These are phyloP conservation scores for Exophiala sideris DNA, from an alignment of 2,329 filamentous ascomycete genomes.

Conservation along the genomic window DNA sequence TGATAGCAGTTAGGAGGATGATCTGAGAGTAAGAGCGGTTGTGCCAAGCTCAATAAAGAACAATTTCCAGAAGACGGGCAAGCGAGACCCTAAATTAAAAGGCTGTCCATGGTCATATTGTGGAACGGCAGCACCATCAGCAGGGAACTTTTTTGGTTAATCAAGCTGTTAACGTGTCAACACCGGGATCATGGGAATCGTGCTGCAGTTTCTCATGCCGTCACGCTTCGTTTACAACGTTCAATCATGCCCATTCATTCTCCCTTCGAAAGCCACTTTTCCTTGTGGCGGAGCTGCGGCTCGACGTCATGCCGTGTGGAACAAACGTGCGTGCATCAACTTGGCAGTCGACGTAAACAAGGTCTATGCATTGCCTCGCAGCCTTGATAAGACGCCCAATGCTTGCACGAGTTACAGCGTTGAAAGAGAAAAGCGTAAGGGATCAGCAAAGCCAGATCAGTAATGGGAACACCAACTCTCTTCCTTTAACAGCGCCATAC, in stretches of 20 bases:
- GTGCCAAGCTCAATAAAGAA: too few relatives aligned
- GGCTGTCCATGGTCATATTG: too few relatives aligned
- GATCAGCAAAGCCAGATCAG: too few relatives aligned
- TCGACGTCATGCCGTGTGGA: constrained; percentile 1
- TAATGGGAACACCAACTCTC: background rate
- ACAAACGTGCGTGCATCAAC: background rate
- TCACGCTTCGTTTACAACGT: background rate
- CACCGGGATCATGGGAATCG: too few relatives aligned
- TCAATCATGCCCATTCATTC: background rate
- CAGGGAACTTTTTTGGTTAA: too few relatives aligned
- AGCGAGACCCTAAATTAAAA: too few relatives aligned
- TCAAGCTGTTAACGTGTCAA: too few relatives aligned
- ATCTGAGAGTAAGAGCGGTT: too few relatives aligned
- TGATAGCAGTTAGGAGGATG: too few relatives aligned
- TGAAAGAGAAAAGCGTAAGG: background rate
- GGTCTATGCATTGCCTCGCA: background rate
- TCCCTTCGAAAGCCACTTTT: background rate
- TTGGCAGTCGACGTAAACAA: background rate
- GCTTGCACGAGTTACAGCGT: background rate
- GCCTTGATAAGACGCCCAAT: background rate
- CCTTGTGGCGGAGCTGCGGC: background rate
- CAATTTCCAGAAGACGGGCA: too few relatives aligned
- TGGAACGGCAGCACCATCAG: too few relatives aligned
- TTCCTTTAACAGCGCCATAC: background rate
- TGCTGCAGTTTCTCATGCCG: background rate